A percentile compares a stretch with the other conserved stretches of the same genome.
phyloP scores from a whole-genome alignment of 495 filamentous ascomycete species.

The Xylaria bambusicola region DNA sequence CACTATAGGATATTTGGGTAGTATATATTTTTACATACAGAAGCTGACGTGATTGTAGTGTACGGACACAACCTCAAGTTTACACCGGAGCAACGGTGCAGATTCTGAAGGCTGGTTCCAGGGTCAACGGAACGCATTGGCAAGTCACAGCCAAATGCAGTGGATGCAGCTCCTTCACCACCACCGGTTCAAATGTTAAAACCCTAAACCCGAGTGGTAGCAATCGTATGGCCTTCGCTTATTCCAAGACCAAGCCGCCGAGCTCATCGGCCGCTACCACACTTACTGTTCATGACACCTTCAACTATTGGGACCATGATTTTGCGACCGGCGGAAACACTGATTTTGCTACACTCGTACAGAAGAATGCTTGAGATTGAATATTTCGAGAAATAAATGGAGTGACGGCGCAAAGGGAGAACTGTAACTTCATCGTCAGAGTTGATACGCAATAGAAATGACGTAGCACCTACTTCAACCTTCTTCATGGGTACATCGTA shows the following conservation, averaged over 20 bases:
- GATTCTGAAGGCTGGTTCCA: slow-evolving; percentile 38
- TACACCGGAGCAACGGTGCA: slow-evolving; percentile 36
- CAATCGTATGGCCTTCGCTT: slow-evolving; percentile 49
- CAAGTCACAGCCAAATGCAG: slow-evolving; percentile 45
- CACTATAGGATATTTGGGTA: background rate
- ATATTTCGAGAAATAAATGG: background rate
- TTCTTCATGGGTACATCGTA: too few relatives aligned
- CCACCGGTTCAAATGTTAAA: slow-evolving; percentile 26
- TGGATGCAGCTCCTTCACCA: slow-evolving; percentile 43
- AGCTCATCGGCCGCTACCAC: slow-evolving; percentile 34
- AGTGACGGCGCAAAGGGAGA: background rate
- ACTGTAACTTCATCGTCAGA: background rate
- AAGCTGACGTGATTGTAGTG: slow-evolving; percentile 22
- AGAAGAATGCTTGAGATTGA: slow-evolving; percentile 35
- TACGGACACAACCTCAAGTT: slow-evolving; percentile 32
- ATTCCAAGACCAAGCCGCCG: slow-evolving; percentile 33
- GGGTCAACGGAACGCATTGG: slow-evolving; percentile 48
- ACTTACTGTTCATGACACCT: slow-evolving; percentile 42
- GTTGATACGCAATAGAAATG: background rate
- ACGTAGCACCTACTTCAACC: background rate
- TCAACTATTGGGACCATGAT: slow-evolving; percentile 48
- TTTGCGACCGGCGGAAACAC: slow-evolving; percentile 41
- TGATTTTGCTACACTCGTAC: slow-evolving; percentile 37
- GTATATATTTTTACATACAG: too few relatives aligned
- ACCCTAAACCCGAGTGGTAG: slow-evolving; percentile 37